These are phyloP conservation scores for Medicago truncatula DNA, from an alignment of 306 rosid species.

Conservation along the genomic window DNA sequence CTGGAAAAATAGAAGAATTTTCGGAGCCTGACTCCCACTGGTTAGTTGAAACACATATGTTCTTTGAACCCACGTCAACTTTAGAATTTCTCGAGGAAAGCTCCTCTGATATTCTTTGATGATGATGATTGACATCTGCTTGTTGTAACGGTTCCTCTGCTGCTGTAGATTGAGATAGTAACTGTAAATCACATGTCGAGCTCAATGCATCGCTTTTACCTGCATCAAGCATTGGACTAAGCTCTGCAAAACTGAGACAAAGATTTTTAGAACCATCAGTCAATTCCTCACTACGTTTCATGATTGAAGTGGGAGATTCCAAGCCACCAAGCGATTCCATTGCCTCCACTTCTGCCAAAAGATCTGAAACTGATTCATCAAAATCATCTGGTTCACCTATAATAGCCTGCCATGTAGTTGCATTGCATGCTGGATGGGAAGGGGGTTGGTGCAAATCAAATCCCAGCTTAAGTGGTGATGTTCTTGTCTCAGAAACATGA, in stretches of 20 bases:
- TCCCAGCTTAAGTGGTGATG: conserved; percentile 44
- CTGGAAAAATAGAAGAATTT: conserved; percentile 48
- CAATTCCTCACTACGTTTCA: conserved; percentile 68
- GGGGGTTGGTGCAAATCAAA: conserved; percentile 57
- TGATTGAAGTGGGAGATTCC: conserved; percentile 77
- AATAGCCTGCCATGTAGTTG: conserved; percentile 77
- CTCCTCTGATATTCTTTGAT: conserved; percentile 54
- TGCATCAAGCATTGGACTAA: conserved; percentile 73
- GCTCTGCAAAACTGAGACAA: conserved; percentile 70
- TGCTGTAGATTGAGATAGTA: conserved; percentile 54
- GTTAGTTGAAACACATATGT: conserved; percentile 57
- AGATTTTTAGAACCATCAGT: conserved; percentile 71
- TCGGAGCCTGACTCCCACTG: conserved; percentile 62
- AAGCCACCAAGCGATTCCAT: conserved; percentile 87
- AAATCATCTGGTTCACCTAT: conserved; percentile 73
- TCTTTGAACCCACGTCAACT: conserved; percentile 57
- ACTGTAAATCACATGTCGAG: conserved; percentile 71
- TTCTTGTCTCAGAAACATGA: conserved; percentile 50
- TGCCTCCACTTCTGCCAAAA: conserved; percentile 98
- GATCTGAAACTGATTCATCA: conserved; percentile 93
- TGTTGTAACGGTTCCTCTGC: conserved; percentile 56
- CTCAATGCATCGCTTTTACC: conserved; percentile 87
- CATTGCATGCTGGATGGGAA: conserved; percentile 59
- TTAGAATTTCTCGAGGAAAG: conserved; percentile 60
- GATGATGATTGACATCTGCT: conserved; percentile 53